Conservation (phyloP, 1,284 basidiomycete species). For the Puccinia horiana region DNA sequence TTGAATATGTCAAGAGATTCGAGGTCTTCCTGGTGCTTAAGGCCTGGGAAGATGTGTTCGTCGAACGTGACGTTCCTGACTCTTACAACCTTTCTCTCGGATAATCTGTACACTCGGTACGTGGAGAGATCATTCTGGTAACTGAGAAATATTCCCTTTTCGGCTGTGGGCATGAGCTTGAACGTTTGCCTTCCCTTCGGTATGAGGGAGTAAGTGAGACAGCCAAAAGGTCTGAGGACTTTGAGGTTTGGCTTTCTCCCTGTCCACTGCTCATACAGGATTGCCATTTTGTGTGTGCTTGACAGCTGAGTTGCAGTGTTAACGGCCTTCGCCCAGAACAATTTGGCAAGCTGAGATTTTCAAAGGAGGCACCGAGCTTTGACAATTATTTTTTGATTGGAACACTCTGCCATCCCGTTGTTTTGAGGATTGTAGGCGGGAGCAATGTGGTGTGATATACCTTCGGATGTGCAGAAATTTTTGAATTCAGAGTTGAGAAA, state of each 20-base stretch:
- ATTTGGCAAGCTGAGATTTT: not conserved
- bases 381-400: not conserved
- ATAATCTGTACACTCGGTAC: not conserved
- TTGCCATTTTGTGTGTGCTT: not conserved
- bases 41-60: not conserved
- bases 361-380: too few species aligned
- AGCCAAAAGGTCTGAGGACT: not conserved
- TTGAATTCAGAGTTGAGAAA: not conserved
- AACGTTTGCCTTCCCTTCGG: not conserved
- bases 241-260: not conserved
- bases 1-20: too few species aligned
- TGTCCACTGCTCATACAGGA: not conserved
- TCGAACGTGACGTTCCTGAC: not conserved
- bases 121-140: not conserved
- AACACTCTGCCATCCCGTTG: too few species aligned
- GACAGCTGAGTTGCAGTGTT: slow-evolving; percentile 1
- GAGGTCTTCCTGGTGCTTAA: not conserved
- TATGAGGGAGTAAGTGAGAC: not conserved
- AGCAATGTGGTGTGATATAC: not conserved
- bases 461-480: not conserved
- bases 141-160: not conserved
- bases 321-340: not conserved
- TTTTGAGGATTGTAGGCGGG: slow-evolving; percentile 12
- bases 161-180: not conserved
- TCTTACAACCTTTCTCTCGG: not conserved